Percentiles rank a stretch among this genome's conserved stretches.
Evolutionary conservation across 495 filamentous ascomycete species (phyloP).

Genomic region (Xylaria acuta): DNA sequence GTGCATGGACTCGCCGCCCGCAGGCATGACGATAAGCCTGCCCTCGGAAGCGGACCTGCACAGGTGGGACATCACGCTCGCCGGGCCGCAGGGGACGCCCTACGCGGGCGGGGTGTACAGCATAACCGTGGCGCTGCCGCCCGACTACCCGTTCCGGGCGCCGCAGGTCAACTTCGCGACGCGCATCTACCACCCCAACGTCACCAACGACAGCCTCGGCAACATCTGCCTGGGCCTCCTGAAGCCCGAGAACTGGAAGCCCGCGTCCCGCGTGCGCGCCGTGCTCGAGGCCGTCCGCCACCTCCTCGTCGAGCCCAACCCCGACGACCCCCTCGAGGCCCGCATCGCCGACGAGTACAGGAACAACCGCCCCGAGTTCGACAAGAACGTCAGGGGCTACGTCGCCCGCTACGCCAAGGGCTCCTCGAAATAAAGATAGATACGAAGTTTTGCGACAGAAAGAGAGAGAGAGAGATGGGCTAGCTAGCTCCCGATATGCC

Average conservation of each 20-base stretch:
- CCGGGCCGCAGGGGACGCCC: conserved; percentile 72
- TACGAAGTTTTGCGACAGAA: not conserved
- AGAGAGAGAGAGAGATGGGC: not conserved
- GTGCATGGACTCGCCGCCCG: conserved; percentile 66
- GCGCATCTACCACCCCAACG: conserved; percentile 98
- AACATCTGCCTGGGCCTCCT: conserved; percentile 92
- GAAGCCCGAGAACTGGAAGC: conserved; percentile 93
- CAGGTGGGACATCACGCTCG: conserved; percentile 81
- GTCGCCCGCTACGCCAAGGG: conserved; percentile 76
- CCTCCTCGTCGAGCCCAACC: conserved; percentile 84
- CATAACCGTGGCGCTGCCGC: conserved; percentile 75
- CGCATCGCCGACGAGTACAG: conserved; percentile 87
- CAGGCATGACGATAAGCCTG: conserved; percentile 69
- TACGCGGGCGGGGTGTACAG: conserved; percentile 84
- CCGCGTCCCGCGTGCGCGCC: conserved; percentile 73
- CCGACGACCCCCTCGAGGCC: conserved; percentile 91
- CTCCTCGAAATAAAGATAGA: conserved; percentile 22
- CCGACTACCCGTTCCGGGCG: conserved; percentile 94
- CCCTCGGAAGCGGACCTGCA: conserved; percentile 77
- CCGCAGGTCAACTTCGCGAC: conserved; percentile 86
- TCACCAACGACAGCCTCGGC: conserved; percentile 89
- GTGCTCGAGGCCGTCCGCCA: conserved; percentile 82
- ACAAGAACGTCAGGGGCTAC: conserved; percentile 84
- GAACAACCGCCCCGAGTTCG: conserved; percentile 72
- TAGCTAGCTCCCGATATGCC: not conserved